phyloP scores from a whole-genome alignment of 257 asterid genomes.

The Gentiana macrophylla region DNA sequence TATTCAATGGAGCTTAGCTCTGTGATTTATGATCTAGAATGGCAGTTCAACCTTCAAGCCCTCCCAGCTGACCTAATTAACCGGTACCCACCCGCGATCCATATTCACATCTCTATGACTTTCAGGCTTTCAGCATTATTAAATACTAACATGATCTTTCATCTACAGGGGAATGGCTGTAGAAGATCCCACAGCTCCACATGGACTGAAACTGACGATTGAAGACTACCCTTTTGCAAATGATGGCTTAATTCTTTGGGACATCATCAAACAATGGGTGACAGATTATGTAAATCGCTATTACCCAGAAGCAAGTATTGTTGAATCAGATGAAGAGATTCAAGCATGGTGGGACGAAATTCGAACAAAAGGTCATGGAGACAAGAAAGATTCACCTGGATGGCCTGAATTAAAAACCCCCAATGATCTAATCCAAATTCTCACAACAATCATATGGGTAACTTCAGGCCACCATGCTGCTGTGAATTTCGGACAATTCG shows the following conservation, averaged over 20 bases:
- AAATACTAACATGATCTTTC: too few species aligned
- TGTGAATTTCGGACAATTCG: conserved; percentile 70
- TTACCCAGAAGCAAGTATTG: conserved; percentile 26
- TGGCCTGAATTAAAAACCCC: conserved; percentile 58
- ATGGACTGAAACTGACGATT: conserved; percentile 56
- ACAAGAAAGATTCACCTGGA: conserved; percentile 64
- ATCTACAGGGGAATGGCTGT: conserved; percentile 72
- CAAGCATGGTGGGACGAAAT: conserved; percentile 80
- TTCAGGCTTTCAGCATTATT: too few species aligned
- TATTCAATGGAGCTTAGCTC: conserved; percentile 51
- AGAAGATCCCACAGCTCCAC: conserved; percentile 55
- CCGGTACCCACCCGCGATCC: conserved; percentile 26
- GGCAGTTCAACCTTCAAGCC: conserved; percentile 66
- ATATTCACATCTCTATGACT: too few species aligned
- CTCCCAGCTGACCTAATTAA: conserved; percentile 55
- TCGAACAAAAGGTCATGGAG: conserved; percentile 50
- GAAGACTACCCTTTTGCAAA: conserved; percentile 75
- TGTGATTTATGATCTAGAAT: conserved; percentile 42
- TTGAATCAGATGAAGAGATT: conserved; percentile 48
- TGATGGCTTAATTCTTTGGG: conserved; percentile 74
- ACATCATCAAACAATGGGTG: conserved; percentile 56
- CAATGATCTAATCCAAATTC: conserved; percentile 31
- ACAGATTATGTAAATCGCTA: conserved; percentile 43
- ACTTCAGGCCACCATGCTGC: conserved; percentile 80
- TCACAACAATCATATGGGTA: conserved; percentile 65